Evolutionary conservation across 768 basidiomycete genomes (phyloP), one percentile per base, ranked within the genome.

Genomic region (Crepidotus variabilis): DNA sequence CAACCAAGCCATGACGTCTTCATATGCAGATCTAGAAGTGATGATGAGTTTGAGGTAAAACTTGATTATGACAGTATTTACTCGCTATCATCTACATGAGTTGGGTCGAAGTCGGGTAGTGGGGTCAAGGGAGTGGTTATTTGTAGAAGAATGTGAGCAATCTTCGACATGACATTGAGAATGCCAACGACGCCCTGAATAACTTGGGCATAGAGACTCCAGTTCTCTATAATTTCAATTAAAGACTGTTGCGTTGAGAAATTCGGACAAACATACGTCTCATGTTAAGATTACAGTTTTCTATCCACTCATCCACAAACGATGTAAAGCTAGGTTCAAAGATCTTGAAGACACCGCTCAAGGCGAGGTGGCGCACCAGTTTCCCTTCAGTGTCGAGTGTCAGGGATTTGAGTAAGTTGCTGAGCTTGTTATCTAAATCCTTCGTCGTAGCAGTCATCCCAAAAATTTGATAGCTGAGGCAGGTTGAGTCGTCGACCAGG

Each of bases 351-450:
- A 78, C 59, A 16, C 67, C 76, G 71, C 58, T 45, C n/a, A 60
- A 50, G 6, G 57, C 43, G 10, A 62, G 57, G 5, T 67, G 64
- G 56, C 76, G 74, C 21, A 85, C 82, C 1, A 85, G 75, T 53
- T 74, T 79, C 32, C 88, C 88, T 33, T 79, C 75, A 1, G 78
- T 64, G 64, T 91, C 88, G 32, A 90, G 65, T 1, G 73, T 59
- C 54, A 85, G 58, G 1, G 59, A 61, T 1, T 66, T 64, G 34
- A 90, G 56, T 6, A 74, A 61, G 11, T 73, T 68, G 20, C 67
- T 65, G 46, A 91, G 75, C 64, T 82, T 84, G 54, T 60, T 67
- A 66, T 91, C 88, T 39, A 85, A 65, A 57, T 88, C 84, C 55
- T 76, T 78, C 2, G 78, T 78, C 1, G 71, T 64, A 3, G 81